Evolutionary conservation across 2,329 filamentous ascomycete species (phyloP), one percentile per base, ranked within the genome.

Genomic region (Phyllosticta ampelicida): DNA sequence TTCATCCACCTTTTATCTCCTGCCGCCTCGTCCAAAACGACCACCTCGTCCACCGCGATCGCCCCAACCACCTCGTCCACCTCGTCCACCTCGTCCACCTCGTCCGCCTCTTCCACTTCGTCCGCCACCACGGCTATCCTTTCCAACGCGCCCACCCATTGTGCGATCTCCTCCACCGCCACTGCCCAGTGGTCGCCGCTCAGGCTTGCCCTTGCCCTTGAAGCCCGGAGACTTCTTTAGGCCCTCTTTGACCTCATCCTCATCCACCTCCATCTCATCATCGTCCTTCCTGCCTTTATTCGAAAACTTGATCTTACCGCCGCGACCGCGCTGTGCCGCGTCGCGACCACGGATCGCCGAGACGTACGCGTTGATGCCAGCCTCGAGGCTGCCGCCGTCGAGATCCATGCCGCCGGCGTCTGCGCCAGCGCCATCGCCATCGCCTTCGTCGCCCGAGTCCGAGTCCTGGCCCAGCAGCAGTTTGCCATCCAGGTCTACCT

Each of bases 401-500:
- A 76, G 75, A 54, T 78, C 74, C 64, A 80, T 81, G 20, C 78
- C 77, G 16, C 36, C 36, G 16, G 3, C 36, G 2, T 16, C 23
- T 26, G 23, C 30, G 10, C 30, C 30, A 16, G n/a, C n/a, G n/a
- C n/a, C n/a, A n/a, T n/a, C n/a, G n/a, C 30, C 30, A 49, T 74
- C 74, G 21, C n/a, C n/a, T n/a, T 70, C 70, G 48, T 72, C 68
- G n/a, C 67, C 65, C 16, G 70, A 71, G 8, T 68, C 67, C 11
- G 75, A 77, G 50, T 79, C 75, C 19, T 75, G 76, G 65, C 85
- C 86, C 56, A 95, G 78, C 63, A 95, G 81, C 49, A 95, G 80
- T 74, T 91, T 94, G 61, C 89, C 89, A 68, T 95, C 89, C 53
- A 86, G 72, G 66, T 94, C 85, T 13, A 79, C 79, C 77, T 83